Evolutionary conservation across 192 early-diverging fungal species (phyloP), one percentile per base, ranked within the genome.

Genomic region (Lunasporangiospora selenospora): DNA sequence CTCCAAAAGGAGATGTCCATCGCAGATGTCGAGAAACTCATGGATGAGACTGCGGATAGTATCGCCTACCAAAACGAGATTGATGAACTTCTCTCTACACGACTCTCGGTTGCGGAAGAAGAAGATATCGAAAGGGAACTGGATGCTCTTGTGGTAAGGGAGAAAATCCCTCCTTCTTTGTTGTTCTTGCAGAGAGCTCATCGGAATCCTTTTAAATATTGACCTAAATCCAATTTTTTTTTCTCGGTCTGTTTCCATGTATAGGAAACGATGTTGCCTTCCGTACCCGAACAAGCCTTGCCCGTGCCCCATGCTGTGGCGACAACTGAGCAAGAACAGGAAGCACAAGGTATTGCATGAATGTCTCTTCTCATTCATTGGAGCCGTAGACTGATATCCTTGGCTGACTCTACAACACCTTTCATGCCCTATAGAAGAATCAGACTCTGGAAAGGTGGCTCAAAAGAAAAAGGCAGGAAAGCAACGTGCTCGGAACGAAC

Each of bases 31-130:
- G 93, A 99, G 47, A 85, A 87, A 39, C 80, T 99, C 36, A 94
- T 98, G 86, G 95, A 98, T 59, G 95, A 99, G 52, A 98, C 96
- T 1, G 92, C 90, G 4, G 98, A 99, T 37, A 93, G 91, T 12
- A 94, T 99, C 69, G 93, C 90, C 1, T 98, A 98, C 65, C 97
- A 99, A 76, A 90, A 95, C 42, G 92, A 95, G 83, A 90, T 95
- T 57, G 86, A 88, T 40, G 89, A 97, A 37, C 49, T 93, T 16
- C 75, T 99, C 24, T 83, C 84, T 33, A 79, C 82, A n/a, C 80
- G 83, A 27, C 80, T 98, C 37, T 87, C 92, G 13, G 77, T 77
- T 3, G 90, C 93, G 21, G 96, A 96, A 64, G 94, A 96, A 47
- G 93, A 93, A 37, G 92, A 91, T 6, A 91, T 95, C 33, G 75